Conservation (phyloP, 768 basidiomycete species). For the Trametes gibbosa region DNA sequence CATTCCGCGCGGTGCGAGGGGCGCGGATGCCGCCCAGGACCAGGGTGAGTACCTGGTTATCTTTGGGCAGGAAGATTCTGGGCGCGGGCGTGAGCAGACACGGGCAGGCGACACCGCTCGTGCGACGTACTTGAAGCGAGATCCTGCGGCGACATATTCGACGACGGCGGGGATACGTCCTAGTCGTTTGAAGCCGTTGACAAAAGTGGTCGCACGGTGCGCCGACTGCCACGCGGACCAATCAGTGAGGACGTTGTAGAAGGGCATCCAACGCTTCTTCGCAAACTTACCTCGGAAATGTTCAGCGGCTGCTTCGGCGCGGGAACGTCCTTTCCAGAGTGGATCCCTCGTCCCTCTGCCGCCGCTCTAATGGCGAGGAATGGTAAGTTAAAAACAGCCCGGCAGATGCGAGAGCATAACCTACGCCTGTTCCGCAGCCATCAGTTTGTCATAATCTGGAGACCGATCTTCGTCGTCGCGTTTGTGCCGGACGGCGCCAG, state of each 20-base stretch:
- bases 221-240: slow-evolving; percentile 9
- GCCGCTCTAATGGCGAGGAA: slow-evolving; percentile 55
- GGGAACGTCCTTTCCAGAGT: slow-evolving; percentile 87
- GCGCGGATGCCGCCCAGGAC: slow-evolving; percentile 92
- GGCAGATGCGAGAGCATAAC: too few relatives aligned
- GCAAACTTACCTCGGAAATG: slow-evolving; percentile 79
- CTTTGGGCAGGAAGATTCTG: slow-evolving; percentile 83
- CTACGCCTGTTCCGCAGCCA: slow-evolving; percentile 89
- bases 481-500: slow-evolving; percentile 86
- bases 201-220: slow-evolving; percentile 77
- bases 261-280: slow-evolving; percentile 30
- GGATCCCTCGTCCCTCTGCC: slow-evolving; percentile 77
- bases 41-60: slow-evolving; percentile 90
- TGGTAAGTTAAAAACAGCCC: too few relatives aligned
- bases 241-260: not conserved
- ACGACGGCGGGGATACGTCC: slow-evolving; percentile 84
- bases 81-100: not conserved
- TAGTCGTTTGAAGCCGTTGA: slow-evolving; percentile 87
- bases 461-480: slow-evolving; percentile 95
- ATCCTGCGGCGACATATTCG: slow-evolving; percentile 92
- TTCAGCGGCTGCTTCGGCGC: slow-evolving; percentile 81
- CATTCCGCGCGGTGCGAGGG: slow-evolving; percentile 78
- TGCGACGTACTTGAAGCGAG: slow-evolving; percentile 80
- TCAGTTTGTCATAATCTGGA: slow-evolving; percentile 93
- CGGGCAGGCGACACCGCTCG: not conserved